Percentiles rank a stretch among this genome's conserved stretches.
Conservation (phyloP, 495 filamentous ascomycete species). For the Penicillium turbatum region DNA sequence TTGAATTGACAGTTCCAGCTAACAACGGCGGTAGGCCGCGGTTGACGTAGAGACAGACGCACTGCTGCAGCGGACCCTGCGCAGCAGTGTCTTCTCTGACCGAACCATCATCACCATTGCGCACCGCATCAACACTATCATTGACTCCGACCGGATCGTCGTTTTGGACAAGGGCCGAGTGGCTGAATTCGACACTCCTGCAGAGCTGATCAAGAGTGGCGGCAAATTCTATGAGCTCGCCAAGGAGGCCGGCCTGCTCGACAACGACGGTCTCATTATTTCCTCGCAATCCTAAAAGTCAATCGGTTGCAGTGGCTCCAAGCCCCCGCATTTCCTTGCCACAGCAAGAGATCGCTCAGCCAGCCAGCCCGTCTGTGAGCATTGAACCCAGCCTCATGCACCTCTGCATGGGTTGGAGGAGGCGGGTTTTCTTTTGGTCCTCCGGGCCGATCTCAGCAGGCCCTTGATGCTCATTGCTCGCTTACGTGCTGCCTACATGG, state of each 20-base stretch:
- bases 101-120: conserved; percentile 98
- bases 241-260: conserved; percentile 53
- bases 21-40: conserved; percentile 55
- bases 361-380: conserved; percentile 7
- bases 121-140: conserved; percentile 94
- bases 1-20: conserved; percentile 7
- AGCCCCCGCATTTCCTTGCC: conserved; percentile 8
- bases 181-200: conserved; percentile 56
- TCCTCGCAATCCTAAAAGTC: conserved; percentile 18
- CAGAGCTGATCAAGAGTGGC: conserved; percentile 47
- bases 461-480: conserved; percentile 13
- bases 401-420: conserved; percentile 25
- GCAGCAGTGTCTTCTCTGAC: conserved; percentile 67
- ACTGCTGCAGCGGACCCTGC: conserved; percentile 59
- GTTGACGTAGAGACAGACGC: conserved; percentile 95
- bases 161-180: conserved; percentile 72
- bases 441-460: conserved; percentile 17
- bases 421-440: conserved; percentile 9
- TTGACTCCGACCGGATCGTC: conserved; percentile 86
- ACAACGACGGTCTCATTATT: conserved; percentile 35
- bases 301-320: conserved; percentile 16
- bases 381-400: conserved; percentile 7
- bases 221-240: conserved; percentile 56
- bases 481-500: conserved; percentile 15
- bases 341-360: conserved; percentile 3